These are phyloP conservation scores for Leccinum disarticulatum DNA, from an alignment of 768 basidiomycete species.

Conservation along the genomic window DNA sequence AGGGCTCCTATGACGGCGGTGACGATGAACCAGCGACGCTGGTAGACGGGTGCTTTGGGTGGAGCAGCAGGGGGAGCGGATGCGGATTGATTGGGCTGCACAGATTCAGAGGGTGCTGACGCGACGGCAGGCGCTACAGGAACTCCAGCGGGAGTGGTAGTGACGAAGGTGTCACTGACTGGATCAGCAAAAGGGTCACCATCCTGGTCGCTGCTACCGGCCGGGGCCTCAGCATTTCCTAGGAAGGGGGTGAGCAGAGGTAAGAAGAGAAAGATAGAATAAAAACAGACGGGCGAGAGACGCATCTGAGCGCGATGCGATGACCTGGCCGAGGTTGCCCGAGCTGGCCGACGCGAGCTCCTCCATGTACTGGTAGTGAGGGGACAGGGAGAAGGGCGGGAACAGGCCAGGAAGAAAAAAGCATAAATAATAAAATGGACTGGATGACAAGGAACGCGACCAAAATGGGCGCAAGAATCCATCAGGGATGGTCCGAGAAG, in stretches of 20 bases:
- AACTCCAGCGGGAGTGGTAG: conserved; percentile 11
- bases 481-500: neutral
- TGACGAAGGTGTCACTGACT: conserved; percentile 1
- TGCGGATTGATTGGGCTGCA: neutral
- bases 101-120: neutral
- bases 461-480: neutral
- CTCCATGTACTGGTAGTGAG: conserved; percentile 2
- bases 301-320: conserved; percentile 13
- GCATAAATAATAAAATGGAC: neutral
- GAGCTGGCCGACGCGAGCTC: neutral
- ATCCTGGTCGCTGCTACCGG: conserved; percentile 1
- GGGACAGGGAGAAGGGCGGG: neutral
- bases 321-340: neutral
- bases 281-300: conserved; percentile 14
- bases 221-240: conserved; percentile 14
- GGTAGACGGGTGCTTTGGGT: conserved; percentile 50
- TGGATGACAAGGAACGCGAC: neutral
- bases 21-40: conserved; percentile 63
- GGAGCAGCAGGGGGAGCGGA: conserved; percentile 4
- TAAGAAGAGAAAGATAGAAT: neutral
- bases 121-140: neutral
- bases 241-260: neutral
- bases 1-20: conserved; percentile 48
- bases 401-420: neutral
- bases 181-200: conserved; percentile 14